Percentiles rank a stretch among this genome's conserved stretches.
phyloP scores from a whole-genome alignment of 78 protist genomes.

The Blattamonas nauphoetae region DNA sequence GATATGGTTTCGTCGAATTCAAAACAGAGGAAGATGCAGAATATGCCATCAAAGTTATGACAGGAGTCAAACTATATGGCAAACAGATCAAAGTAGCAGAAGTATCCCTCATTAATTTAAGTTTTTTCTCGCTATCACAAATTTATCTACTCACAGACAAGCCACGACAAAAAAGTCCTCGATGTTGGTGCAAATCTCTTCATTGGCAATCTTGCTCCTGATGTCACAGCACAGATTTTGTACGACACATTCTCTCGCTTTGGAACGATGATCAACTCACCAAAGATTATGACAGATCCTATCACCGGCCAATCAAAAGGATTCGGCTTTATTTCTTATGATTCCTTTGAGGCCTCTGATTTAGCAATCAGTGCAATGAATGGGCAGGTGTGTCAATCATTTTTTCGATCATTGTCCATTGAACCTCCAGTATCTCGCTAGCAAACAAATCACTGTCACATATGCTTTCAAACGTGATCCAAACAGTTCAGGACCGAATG shows the following conservation, averaged over 20 bases:
- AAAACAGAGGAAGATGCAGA: conserved; percentile 83
- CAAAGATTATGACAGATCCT: conserved; percentile 80
- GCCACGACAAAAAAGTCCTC: conserved; percentile 29
- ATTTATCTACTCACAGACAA: background rate
- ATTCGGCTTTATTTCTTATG: conserved; percentile 85
- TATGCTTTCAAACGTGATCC: conserved; percentile 69
- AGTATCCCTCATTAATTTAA: conserved; percentile 25
- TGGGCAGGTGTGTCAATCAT: conserved; percentile 16
- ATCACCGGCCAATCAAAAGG: conserved; percentile 80
- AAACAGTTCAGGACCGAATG: background rate
- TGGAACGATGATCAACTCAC: conserved; percentile 68
- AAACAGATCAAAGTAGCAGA: conserved; percentile 76
- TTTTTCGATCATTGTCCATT: background rate
- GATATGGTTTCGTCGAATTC: conserved; percentile 91
- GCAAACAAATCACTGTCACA: conserved; percentile 25
- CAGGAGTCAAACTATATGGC: conserved; percentile 74
- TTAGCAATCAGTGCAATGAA: conserved; percentile 47
- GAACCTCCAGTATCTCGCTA: conserved; percentile 32
- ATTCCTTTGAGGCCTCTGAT: conserved; percentile 70
- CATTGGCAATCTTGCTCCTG: conserved; percentile 82
- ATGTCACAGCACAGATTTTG: conserved; percentile 87
- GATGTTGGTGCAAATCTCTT: conserved; percentile 87
- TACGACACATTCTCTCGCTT: conserved; percentile 87
- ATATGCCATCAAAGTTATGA: conserved; percentile 78
- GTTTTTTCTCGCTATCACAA: background rate